Conservation (phyloP, 139 green algal genomes). For the Haematococcus lacustris region DNA sequence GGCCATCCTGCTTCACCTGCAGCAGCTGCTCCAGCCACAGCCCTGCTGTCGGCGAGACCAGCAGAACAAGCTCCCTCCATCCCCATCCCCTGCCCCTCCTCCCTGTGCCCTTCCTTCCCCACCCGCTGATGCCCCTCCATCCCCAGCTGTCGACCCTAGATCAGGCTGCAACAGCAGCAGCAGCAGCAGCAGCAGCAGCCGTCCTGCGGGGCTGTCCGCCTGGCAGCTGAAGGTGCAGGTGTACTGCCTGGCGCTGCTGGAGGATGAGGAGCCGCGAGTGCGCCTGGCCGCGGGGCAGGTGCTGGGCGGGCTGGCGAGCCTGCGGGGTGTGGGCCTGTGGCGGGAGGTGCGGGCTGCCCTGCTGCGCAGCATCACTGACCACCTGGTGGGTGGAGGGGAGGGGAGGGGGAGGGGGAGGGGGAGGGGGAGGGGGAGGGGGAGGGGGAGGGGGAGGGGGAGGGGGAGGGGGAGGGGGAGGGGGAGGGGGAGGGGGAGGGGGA, state of each 20-base stretch:
- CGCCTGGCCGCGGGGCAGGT: conserved; percentile 17
- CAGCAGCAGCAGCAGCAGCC: too few relatives aligned
- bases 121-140: too few relatives aligned
- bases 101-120: too few relatives aligned
- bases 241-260: conserved; percentile 2
- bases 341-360: not conserved
- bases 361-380: conserved; percentile 10
- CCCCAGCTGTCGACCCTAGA: too few relatives aligned
- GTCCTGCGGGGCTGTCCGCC: too few relatives aligned
- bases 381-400: conserved; percentile 19
- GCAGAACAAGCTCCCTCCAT: too few relatives aligned
- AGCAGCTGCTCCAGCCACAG: too few relatives aligned
- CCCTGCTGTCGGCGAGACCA: too few relatives aligned
- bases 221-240: not conserved
- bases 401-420: not conserved
- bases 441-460: not conserved
- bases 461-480: not conserved
- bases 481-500: not conserved
- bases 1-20: too few relatives aligned
- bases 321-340: not conserved
- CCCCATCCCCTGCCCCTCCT: too few relatives aligned
- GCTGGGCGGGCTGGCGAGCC: conserved; percentile 3
- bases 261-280: conserved; percentile 12
- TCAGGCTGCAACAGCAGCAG: too few relatives aligned
- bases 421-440: not conserved